Base-by-base conservation (phyloP, 208 protist genomes). In the Acanthamoeba pearcei region DNA sequence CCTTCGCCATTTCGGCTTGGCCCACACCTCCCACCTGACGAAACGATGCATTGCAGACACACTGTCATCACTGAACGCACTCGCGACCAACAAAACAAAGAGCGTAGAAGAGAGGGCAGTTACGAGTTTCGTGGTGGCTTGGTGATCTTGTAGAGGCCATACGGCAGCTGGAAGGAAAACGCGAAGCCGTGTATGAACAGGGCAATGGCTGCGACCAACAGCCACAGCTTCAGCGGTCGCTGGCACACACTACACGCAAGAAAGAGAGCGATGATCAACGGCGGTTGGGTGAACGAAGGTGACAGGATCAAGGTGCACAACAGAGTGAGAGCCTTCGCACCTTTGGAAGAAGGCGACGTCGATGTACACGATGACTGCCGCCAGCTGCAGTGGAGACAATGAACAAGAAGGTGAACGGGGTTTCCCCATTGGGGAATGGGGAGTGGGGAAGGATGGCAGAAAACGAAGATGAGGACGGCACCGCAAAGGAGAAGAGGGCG, bases 141-240 rank as follows among this genome's bases (percentile, higher is more conserved):
- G 38, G 35, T 49, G 70, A 27, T 27, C 70, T 86, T 86, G 49
- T 86, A 86, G 9, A 86, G 2, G 51, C 78, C 78, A 35, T 86
- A 86, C 19, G 78, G 78, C 5, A 86, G 35, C 51, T 86, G 78
- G 12, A 86, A 35, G 24, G 51, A 10, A 24, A 32, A 86, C 2
- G 49, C 78, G 10, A 86, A 35, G 17, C 46, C 35, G 46, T 86
- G 38, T 32, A 60, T 19, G 78, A 60, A 86, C 5, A 86, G 51
- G 24, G 49, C 78, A 35, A 86, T 35, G 46, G 78, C 78, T n/a
- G 78, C 78, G 9, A 60, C 49, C 12, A 86, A 35, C n/a, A 86
- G n/a, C 78, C 78, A 86, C n/a, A 86, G 9, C 78, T 86, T 86
- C 46, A 86, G 32, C 49, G 78, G 78, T 60, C 29, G 78, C 78